A percentile compares a stretch with the other conserved stretches of the same genome.
These are phyloP conservation scores for Tuber melanosporum DNA, from an alignment of 495 filamentous ascomycete species.

Conservation along the genomic window DNA sequence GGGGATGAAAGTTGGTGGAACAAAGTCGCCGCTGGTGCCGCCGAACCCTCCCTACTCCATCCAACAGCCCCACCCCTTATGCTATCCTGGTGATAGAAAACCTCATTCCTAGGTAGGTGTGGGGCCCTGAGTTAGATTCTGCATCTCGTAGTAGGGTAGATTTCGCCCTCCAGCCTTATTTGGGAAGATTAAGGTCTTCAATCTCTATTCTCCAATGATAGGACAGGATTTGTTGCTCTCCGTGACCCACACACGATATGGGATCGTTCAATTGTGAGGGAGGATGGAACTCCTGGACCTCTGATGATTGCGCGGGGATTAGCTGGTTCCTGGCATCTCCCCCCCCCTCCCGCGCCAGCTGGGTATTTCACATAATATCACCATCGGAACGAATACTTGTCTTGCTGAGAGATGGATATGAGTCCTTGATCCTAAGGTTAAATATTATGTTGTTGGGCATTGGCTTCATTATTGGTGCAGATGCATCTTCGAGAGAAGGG, in stretches of 20 bases:
- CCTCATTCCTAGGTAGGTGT: background rate
- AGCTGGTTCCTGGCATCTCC: background rate
- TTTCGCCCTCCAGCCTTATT: no score
- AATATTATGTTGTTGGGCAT: no score
- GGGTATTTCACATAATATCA: background rate
- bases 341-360: background rate
- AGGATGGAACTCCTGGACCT: background rate
- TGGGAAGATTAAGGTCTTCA: no score
- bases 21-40: slow-evolving; percentile 44
- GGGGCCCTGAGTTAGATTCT: background rate
- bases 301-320: background rate
- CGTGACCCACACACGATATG: background rate
- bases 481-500: no score
- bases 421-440: background rate
- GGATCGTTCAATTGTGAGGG: background rate
- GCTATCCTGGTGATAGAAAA: background rate
- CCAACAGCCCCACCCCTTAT: background rate
- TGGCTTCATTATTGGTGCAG: no score
- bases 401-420: background rate
- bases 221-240: no score
- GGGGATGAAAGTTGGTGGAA: slow-evolving; percentile 49
- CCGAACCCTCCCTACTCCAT: slow-evolving; percentile 4
- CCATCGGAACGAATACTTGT: background rate
- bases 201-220: no score
- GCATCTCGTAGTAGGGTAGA: no score